Evolutionary conservation across 1,284 basidiomycete species (phyloP), one percentile per base, ranked within the genome.

Genomic region (Cutaneotrichosporon daszewskae): DNA sequence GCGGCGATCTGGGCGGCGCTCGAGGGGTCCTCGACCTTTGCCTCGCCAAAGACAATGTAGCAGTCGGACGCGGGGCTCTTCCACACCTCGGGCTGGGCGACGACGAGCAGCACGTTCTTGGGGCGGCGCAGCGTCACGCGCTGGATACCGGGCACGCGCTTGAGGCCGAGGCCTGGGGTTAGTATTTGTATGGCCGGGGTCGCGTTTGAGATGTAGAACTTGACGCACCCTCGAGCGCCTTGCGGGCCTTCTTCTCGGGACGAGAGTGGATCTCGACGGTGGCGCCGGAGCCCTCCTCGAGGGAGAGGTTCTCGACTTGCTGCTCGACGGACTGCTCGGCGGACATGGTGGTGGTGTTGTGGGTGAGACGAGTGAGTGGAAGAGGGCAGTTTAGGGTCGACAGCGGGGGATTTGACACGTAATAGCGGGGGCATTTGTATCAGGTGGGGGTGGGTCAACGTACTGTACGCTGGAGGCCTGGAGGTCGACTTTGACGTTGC

Each of bases 11-110:
- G 87, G 48, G 86, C 85, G 59, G 85, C 81, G 37, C 83, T 79
- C 72, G 83, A 84, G 78, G 87, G 87, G 72, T 96, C 91, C 76
- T 96, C 91, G 58, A 88, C 81, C 84, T 92, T 95, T 58, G 90
- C 91, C 77, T 98, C 94, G 59, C 94, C 94, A 62, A 97, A 98
- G 55, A 98, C 90, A 69, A 98, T 90, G 79, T 98, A 97, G 74
- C 86, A 89, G 74, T 98, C 95, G 64, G 88, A 91, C 74, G 87
- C 88, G 40, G 87, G 83, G 40, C 90, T 91, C 78, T 96, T 97
- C 84, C 89, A 98, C 42, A 98, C 94, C 59, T 98, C 94, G 41
- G 95, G 94, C 48, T 85, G 77, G 51, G 87, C 81, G 60, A 98
- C 81, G 53, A 97, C 92, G 71, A 96, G 87, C 51, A 98, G 81